A percentile compares a stretch with the other conserved stretches of the same genome.
Evolutionary conservation across 768 basidiomycete species (phyloP).

Genomic region (Polyporus arcularius): DNA sequence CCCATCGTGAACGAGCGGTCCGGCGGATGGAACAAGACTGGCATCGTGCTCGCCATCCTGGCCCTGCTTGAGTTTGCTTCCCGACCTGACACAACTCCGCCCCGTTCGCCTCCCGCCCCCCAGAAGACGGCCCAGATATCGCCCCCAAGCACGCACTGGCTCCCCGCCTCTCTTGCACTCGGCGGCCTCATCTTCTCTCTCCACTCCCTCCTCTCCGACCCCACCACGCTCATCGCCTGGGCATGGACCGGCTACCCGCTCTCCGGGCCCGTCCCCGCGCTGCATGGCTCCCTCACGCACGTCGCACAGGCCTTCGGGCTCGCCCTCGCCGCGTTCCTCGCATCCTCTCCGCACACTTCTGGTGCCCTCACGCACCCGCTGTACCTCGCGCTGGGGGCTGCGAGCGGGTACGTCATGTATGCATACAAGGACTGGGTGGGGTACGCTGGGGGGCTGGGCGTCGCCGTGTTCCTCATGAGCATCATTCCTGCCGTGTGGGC

Average conservation of each 20-base stretch:
- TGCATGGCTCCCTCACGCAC: slow-evolving; percentile 71
- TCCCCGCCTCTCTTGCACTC: slow-evolving; percentile 52
- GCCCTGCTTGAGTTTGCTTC: slow-evolving; percentile 58
- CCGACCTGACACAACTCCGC: slow-evolving; percentile 34
- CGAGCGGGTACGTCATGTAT: slow-evolving; percentile 58
- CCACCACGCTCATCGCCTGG: slow-evolving; percentile 81
- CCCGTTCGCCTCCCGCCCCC: slow-evolving; percentile 13
- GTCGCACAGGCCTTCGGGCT: slow-evolving; percentile 62
- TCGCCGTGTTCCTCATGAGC: slow-evolving; percentile 66
- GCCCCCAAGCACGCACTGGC: slow-evolving; percentile 30
- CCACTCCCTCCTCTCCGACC: slow-evolving; percentile 72
- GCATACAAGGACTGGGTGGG: slow-evolving; percentile 65
- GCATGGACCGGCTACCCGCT: slow-evolving; percentile 87
- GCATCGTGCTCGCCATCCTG: slow-evolving; percentile 56
- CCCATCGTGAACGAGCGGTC: slow-evolving; percentile 66
- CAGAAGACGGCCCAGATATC: not conserved
- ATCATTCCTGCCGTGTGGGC: slow-evolving; percentile 56
- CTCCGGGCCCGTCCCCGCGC: slow-evolving; percentile 70
- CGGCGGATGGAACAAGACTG: slow-evolving; percentile 70
- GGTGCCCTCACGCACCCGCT: slow-evolving; percentile 43
- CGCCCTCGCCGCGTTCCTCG: slow-evolving; percentile 39
- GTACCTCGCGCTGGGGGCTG: slow-evolving; percentile 58
- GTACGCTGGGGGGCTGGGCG: slow-evolving; percentile 64
- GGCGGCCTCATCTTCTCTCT: slow-evolving; percentile 72
- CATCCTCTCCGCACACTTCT: not conserved